A percentile compares a stretch with the other conserved stretches of the same genome.
Conservation (phyloP, 2,329 filamentous ascomycete genomes). For the Hypoxylon rubiginosum region DNA sequence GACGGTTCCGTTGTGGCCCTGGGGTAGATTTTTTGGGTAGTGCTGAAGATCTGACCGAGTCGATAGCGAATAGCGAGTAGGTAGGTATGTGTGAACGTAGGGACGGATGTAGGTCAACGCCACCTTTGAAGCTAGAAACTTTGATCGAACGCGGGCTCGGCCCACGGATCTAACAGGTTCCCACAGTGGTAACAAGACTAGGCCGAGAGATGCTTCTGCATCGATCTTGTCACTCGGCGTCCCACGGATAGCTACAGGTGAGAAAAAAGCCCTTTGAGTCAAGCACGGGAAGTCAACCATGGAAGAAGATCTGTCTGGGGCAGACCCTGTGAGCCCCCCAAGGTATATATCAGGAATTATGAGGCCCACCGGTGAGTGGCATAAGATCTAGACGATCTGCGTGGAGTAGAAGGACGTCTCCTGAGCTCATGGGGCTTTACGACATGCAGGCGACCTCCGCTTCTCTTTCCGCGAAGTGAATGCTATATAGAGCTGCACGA, state of each 20-base stretch:
- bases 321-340: constrained; percentile 34
- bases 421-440: constrained; percentile 19
- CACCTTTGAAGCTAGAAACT: constrained; percentile 40
- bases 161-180: constrained; percentile 28
- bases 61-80: constrained; percentile 23
- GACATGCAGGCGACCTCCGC: constrained; percentile 33
- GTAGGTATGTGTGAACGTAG: constrained; percentile 30
- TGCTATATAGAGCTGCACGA: constrained; percentile 22
- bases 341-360: constrained; percentile 38
- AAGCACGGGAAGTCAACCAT: constrained; percentile 31
- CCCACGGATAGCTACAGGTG: constrained; percentile 35
- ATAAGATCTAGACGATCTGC: constrained; percentile 38
- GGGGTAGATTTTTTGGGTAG: constrained; percentile 14
- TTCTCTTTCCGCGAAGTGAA: constrained; percentile 33
- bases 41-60: constrained; percentile 25
- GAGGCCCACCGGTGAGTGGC: constrained; percentile 32
- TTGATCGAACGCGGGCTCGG: constrained; percentile 36
- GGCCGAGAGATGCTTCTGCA: constrained; percentile 24
- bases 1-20: constrained; percentile 17
- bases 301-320: constrained; percentile 32
- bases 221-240: constrained; percentile 29
- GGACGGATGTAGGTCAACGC: constrained; percentile 38
- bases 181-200: constrained; percentile 24
- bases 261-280: constrained; percentile 15
- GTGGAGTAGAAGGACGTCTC: constrained; percentile 26